Base-by-base conservation (phyloP, 176 grass and related monocot genomes). In the Phoenix roebelenii region DNA sequence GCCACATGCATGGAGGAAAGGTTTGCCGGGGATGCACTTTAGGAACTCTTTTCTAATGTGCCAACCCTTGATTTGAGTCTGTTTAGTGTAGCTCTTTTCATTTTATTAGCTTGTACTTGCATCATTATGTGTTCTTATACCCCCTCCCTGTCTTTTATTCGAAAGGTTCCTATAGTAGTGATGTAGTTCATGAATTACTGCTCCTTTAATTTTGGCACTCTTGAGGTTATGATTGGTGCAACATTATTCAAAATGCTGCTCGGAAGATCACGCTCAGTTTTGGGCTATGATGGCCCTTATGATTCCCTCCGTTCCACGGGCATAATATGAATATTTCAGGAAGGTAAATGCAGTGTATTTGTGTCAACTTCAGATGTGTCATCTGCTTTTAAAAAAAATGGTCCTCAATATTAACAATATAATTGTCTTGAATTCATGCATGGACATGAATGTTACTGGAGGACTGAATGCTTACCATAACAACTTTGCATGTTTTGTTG, bases 341-440 rank as follows among this genome's bases (percentile, higher is more conserved):
- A 49, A 79, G 70, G 30, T 76, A 79, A 69, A 76, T 74, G 44
- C 65, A 62, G 29, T 56, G 62, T 28, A 51, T 72, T 72, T 65
- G 50, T 53, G 58, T 18, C 35, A 61, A 53, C 54, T 60, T 50
- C 50, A 51, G 25, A 67, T 14, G 64, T 67, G 10, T 67, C 23
- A 15, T 67, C 51, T 52, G 35, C 35, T 44, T 44, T 44, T 3
- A 44, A 44, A 12, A 44, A 44, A 44, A 14, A 44, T 12, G 7
- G 35, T 44, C 35, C 35, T 44, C 10, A 9, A 44, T 44, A 44
- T 12, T 44, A 12, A 12, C 35, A 44, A 44, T 44, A 7, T 44
- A 44, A 14, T 12, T 12, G 35, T 44, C 35, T 44, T 1, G 2
- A 12, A 12, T 44, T 44, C 35, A 44, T 44, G 35, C 9, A 44